A percentile compares a stretch with the other conserved stretches of the same genome.
Conservation (phyloP, 495 filamentous ascomycete species). For the Amorphotheca resinae region DNA sequence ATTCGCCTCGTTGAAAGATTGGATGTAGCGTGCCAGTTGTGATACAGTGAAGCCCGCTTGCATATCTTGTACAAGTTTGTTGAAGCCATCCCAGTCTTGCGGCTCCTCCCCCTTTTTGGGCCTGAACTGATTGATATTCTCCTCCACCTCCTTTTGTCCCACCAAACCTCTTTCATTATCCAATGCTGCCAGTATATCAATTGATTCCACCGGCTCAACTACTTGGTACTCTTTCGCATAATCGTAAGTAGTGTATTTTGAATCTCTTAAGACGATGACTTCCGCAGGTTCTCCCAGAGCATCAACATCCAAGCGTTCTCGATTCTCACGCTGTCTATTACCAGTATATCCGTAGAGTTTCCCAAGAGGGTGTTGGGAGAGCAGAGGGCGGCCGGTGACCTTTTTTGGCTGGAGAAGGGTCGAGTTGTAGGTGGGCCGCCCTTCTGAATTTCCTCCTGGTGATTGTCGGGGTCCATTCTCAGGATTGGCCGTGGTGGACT, state of each 20-base stretch:
- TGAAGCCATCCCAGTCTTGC: constrained; percentile 26
- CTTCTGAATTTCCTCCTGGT: background rate
- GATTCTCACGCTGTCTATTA: background rate
- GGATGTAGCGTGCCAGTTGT: constrained; percentile 30
- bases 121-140: constrained; percentile 32
- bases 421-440: background rate
- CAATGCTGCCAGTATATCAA: constrained; percentile 24
- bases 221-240: background rate
- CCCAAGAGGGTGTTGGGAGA: background rate
- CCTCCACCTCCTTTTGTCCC: constrained; percentile 21
- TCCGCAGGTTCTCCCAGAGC: constrained; percentile 27
- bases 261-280: constrained; percentile 32
- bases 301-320: constrained; percentile 12
- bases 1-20: constrained; percentile 10
- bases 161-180: constrained; percentile 19
- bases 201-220: constrained; percentile 5
- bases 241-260: constrained; percentile 14
- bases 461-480: background rate
- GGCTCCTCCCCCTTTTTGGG: constrained; percentile 19
- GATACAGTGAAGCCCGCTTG: constrained; percentile 28
- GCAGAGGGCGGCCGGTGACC: background rate
- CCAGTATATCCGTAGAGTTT: constrained; percentile 12
- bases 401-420: background rate
- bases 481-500: constrained; percentile 4
- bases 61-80: constrained; percentile 26